A percentile compares a stretch with the other conserved stretches of the same genome.
Conservation (phyloP, 2,329 filamentous ascomycete genomes). For the Ophiocordyceps camponoti-saundersi region DNA sequence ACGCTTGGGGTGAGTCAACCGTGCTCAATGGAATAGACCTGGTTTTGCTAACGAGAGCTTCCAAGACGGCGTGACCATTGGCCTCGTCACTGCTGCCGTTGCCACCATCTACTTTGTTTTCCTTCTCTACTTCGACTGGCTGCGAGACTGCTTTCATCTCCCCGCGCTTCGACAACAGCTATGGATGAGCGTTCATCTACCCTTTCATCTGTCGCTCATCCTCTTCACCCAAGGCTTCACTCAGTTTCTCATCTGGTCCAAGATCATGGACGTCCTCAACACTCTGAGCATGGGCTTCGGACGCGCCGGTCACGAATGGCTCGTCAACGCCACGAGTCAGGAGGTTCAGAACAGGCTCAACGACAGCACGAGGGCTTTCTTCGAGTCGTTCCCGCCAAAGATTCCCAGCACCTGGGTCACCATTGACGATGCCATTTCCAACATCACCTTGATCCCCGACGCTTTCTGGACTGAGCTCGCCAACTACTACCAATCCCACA, state of each 20-base stretch:
- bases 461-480: constrained; percentile 10
- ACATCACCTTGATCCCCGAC: constrained; percentile 12
- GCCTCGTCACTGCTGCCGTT: constrained; percentile 19
- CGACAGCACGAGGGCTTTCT: constrained; percentile 7
- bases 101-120: constrained; percentile 28
- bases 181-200: constrained; percentile 41
- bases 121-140: constrained; percentile 40
- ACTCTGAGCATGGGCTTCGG: constrained; percentile 4
- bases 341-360: constrained; percentile 5
- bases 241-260: constrained; percentile 33
- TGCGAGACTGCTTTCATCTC: constrained; percentile 40
- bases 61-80: constrained; percentile 20
- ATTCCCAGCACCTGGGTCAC: constrained; percentile 6
- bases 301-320: constrained; percentile 2
- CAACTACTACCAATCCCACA: constrained; percentile 1
- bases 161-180: constrained; percentile 39
- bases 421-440: constrained; percentile 10
- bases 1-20: constrained; percentile 18
- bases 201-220: constrained; percentile 45
- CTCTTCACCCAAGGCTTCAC: constrained; percentile 47
- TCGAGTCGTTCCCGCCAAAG: constrained; percentile 11
- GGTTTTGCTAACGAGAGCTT: not conserved
- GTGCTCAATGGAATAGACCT: too few relatives aligned
- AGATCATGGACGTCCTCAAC: constrained; percentile 17
- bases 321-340: constrained; percentile 7